Conservation (phyloP, 164 flowering plant genomes). For the Chloranthus sessilifolius region DNA sequence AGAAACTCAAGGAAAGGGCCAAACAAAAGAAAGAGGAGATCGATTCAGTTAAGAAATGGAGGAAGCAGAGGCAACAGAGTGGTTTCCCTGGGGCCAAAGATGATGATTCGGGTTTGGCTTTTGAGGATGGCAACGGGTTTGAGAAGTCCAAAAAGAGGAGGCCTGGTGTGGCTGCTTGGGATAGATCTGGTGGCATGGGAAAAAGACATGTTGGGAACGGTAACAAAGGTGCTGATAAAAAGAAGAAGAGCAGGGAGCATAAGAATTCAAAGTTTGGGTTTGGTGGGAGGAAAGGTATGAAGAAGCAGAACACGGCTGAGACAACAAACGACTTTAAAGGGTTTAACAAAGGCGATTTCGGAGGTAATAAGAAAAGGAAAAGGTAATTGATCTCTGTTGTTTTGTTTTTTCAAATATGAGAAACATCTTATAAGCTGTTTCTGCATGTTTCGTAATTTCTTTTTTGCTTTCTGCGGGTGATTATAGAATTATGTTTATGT, state of each 20-base stretch:
- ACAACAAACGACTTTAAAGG: slow-evolving; percentile 54
- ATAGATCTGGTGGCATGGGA: slow-evolving; percentile 73
- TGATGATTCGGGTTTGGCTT: slow-evolving; percentile 38
- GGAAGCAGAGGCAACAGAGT: slow-evolving; percentile 83
- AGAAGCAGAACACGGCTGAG: slow-evolving; percentile 82
- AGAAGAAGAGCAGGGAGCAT: slow-evolving; percentile 27
- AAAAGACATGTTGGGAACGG: slow-evolving; percentile 27
- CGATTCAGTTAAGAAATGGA: slow-evolving; percentile 90
- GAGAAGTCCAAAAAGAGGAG: slow-evolving; percentile 56
- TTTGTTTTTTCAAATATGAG: too few species aligned
- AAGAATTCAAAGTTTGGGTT: slow-evolving; percentile 46
- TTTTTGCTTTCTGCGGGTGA: too few species aligned
- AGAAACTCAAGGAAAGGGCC: slow-evolving; percentile 75
- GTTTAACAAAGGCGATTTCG: slow-evolving; percentile 33
- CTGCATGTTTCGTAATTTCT: too few species aligned
- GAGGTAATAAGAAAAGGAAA: slow-evolving; percentile 46
- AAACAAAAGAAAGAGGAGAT: slow-evolving; percentile 77
- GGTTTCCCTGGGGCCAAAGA: slow-evolving; percentile 49
- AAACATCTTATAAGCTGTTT: too few species aligned
- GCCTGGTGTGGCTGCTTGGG: slow-evolving; percentile 74
- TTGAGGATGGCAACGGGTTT: slow-evolving; percentile 58
- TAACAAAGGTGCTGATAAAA: slow-evolving; percentile 33
- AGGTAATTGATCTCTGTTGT: slow-evolving; percentile 11
- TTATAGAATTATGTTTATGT: too few species aligned
- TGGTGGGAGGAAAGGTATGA: slow-evolving; percentile 68